phyloP scores from a whole-genome alignment of 164 flowering plant species.

The Cinnamomum micranthum region DNA sequence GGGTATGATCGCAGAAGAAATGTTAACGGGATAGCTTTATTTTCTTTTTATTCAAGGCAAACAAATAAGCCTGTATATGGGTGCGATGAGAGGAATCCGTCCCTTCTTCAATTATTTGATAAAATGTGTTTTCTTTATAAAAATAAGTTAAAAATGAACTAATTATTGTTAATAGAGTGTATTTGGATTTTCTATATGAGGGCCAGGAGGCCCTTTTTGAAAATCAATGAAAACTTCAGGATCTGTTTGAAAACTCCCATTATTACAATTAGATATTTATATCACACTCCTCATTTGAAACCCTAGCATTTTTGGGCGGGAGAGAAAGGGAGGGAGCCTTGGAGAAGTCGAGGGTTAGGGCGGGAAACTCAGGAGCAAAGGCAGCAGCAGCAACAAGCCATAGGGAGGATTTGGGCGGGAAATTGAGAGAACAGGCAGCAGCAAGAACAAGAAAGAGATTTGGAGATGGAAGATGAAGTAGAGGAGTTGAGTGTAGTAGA shows the following conservation, averaged over 20 bases:
- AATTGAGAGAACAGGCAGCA: not conserved
- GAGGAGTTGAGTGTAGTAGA: slow-evolving; percentile 31
- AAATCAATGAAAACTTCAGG: too few relatives aligned
- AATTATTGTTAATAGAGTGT: too few relatives aligned
- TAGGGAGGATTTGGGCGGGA: not conserved
- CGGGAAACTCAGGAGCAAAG: not conserved
- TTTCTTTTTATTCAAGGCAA: too few relatives aligned
- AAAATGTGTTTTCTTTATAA: too few relatives aligned
- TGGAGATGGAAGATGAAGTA: slow-evolving; percentile 21
- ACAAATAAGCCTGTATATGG: too few relatives aligned
- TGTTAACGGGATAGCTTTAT: too few relatives aligned
- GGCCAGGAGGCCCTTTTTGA: too few relatives aligned
- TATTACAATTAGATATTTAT: not conserved
- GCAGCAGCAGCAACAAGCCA: not conserved
- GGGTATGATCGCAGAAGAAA: accelerated
- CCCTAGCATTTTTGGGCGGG: slow-evolving; percentile 3
- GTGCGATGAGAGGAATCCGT: too few relatives aligned
- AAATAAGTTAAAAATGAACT: too few relatives aligned
- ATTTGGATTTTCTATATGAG: too few relatives aligned
- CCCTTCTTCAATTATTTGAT: too few relatives aligned
- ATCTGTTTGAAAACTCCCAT: too few relatives aligned
- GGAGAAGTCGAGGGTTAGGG: not conserved
- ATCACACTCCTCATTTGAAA: not conserved
- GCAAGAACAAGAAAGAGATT: slow-evolving; percentile 1
- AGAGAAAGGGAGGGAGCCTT: not conserved